Evolutionary conservation across 176 grass and related monocot species (phyloP), one percentile per base, ranked within the genome.

Genomic region (Pharus latifolius): DNA sequence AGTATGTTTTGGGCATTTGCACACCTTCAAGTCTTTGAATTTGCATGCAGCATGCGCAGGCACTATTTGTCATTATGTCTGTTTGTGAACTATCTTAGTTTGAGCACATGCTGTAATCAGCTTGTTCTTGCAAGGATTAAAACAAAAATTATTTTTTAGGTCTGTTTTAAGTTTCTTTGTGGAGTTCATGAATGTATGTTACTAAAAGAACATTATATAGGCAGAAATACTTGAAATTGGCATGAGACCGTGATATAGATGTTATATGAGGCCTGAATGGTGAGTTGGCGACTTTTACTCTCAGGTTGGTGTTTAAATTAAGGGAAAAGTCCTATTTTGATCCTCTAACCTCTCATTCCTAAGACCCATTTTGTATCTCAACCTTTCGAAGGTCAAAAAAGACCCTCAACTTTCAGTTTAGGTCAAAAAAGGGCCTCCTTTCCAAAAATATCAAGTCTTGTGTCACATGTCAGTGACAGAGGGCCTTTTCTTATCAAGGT

Each of bases 1-100:
- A 86, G 81, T 82, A 69, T 75, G 8, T 67, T 63, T 75, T 63
- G 9, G 38, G 35, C 34, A 72, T 37, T 70, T 64, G 35, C 12
- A 29, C 17, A 14, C 32, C 5, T 69, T 70, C n/a, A 38, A 24
- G 7, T 85, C 45, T 53, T 11, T 84, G 23, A 4, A 54, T 19
- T 67, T 22, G 34, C 44, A 32, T 43, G 59, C 28, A 67, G 66
- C 7, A 42, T 68, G 20, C 28, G 45, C 8, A 14, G 18, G 13
- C 19, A 24, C 63, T 8, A 25, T 78, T 41, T 77, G 8, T 63
- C 30, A 30, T 24, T 46, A 19, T 51, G 14, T 41, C 27, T 2
- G 45, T 28, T 26, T 47, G 22, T 47, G 6, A 25, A 69, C 6
- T 20, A 48, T 7, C 64, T 69, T 72, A 49, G 31, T 73, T 78